These are phyloP conservation scores for Theileria parva DNA, from an alignment of 169 alveolate species.

Conservation along the genomic window DNA sequence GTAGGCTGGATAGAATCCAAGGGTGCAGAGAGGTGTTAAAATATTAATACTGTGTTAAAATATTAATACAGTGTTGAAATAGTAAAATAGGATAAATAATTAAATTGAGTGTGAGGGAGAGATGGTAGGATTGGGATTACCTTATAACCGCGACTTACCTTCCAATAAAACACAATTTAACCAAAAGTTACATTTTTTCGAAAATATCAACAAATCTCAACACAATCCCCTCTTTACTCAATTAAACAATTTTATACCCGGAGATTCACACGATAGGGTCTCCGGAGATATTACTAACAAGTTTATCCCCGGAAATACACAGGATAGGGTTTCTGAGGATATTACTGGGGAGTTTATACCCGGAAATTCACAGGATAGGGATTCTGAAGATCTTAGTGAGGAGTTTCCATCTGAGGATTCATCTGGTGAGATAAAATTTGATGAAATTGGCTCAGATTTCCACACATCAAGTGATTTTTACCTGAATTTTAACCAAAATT, in stretches of 20 bases:
- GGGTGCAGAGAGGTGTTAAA: constrained; percentile 1
- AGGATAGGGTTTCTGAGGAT: no score
- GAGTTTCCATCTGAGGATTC: no score
- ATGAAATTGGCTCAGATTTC: neutral
- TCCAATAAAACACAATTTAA: neutral
- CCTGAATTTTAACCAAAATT: no score
- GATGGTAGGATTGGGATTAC: neutral
- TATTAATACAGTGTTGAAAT: neutral
- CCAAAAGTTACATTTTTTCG: neutral
- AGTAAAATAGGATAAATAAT: neutral
- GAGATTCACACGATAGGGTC: no score
- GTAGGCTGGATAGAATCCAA: neutral
- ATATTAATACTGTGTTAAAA: neutral
- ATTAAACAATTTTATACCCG: no score
- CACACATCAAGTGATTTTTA: neutral
- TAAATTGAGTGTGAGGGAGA: neutral
- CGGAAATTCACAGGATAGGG: no score
- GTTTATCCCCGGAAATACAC: no score
- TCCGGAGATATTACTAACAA: no score
- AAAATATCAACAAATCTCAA: neutral
- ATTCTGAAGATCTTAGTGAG: no score
- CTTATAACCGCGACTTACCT: neutral
- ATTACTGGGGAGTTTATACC: no score
- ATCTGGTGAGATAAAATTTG: no score
- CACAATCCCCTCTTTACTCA: neutral